Conservation (phyloP, 805 yeast species). For the Lipomyces starkeyi region DNA sequence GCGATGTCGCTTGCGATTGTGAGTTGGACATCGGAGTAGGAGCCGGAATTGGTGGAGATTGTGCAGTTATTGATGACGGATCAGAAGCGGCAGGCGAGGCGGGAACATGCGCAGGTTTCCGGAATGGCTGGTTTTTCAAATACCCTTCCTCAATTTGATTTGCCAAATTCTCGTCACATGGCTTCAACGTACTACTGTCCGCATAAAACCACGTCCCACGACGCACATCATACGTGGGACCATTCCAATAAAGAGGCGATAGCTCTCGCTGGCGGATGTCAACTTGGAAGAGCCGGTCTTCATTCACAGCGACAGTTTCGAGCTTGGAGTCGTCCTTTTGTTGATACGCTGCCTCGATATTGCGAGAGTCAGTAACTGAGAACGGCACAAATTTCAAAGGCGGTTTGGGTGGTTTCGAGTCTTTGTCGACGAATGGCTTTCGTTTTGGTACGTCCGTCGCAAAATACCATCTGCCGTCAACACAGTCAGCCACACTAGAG, state of each 20-base stretch:
- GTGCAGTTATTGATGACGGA: neutral
- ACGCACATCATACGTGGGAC: constrained; percentile 81
- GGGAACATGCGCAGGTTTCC: constrained; percentile 13
- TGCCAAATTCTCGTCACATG: constrained; percentile 59
- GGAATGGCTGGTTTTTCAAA: constrained; percentile 49
- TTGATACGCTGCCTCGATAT: constrained; percentile 62
- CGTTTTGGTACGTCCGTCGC: constrained; percentile 35
- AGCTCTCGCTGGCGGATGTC: constrained; percentile 61
- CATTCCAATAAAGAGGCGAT: constrained; percentile 84
- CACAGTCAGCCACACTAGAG: neutral
- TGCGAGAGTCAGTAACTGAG: constrained; percentile 62
- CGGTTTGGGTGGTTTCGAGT: constrained; percentile 55
- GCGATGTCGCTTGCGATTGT: neutral
- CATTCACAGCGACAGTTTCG: constrained; percentile 65
- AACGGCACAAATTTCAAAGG: constrained; percentile 72
- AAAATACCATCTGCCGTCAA: constrained; percentile 30
- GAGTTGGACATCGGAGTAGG: neutral
- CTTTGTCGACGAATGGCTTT: constrained; percentile 46
- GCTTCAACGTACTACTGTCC: constrained; percentile 50
- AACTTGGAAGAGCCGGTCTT: constrained; percentile 79
- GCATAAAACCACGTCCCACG: constrained; percentile 83
- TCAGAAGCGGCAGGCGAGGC: neutral
- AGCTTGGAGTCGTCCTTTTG: constrained; percentile 31
- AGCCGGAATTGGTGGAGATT: neutral
- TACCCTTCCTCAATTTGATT: constrained; percentile 66